Conservation (phyloP, 2,329 filamentous ascomycete species). For the Huntiella abstrusa region DNA sequence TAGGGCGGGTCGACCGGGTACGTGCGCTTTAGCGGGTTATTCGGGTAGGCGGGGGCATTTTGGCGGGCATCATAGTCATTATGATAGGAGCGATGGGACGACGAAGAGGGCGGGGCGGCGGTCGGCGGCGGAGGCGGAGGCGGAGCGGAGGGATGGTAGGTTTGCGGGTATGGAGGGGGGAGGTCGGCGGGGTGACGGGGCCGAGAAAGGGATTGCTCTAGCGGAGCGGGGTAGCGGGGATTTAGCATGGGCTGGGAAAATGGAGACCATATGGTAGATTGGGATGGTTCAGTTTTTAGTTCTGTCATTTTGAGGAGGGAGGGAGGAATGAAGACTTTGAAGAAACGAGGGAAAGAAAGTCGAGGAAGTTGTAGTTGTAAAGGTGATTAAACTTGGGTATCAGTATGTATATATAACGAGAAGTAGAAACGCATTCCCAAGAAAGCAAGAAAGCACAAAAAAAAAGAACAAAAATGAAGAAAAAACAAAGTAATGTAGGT, state of each 20-base stretch:
- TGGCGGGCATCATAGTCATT: conserved; percentile 36
- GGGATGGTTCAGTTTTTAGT: conserved; percentile 39
- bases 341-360: too few relatives aligned
- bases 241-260: conserved; percentile 34
- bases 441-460: background rate
- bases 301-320: conserved; percentile 31
- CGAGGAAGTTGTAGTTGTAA: too few relatives aligned
- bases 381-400: too few relatives aligned
- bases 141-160: conserved; percentile 22
- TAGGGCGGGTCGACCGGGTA: conserved; percentile 36
- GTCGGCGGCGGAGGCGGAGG: conserved; percentile 1
- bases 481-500: background rate
- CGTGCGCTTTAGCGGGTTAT: conserved; percentile 30
- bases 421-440: too few relatives aligned
- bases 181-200: conserved; percentile 19
- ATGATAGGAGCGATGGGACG: conserved; percentile 4
- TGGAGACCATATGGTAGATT: conserved; percentile 38
- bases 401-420: too few relatives aligned
- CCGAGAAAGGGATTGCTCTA: conserved; percentile 30
- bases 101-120: too few relatives aligned
- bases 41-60: conserved; percentile 30
- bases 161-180: conserved; percentile 28
- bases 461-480: background rate
- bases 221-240: conserved; percentile 27
- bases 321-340: background rate